phyloP scores from a whole-genome alignment of 371 early-diverging fungal genomes.

The Lichtheimia ramosa region DNA sequence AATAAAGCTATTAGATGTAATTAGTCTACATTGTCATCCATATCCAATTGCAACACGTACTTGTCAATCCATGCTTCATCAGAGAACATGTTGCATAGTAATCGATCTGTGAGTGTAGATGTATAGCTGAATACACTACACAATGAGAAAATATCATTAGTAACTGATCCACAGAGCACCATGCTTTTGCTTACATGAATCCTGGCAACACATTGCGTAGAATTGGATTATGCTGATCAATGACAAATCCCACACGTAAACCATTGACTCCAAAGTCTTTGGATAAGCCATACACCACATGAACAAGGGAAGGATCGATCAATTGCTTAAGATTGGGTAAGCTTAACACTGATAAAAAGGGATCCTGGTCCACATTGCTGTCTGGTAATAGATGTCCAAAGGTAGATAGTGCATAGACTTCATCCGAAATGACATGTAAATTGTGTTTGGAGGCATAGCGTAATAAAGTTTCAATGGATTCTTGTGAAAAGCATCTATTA shows the following conservation, averaged over 20 bases:
- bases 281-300: slow-evolving; percentile 77
- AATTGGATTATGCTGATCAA: slow-evolving; percentile 63
- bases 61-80: slow-evolving; percentile 60
- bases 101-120: slow-evolving; percentile 54
- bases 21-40: neutral
- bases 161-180: no score
- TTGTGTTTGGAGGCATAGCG: slow-evolving; percentile 60
- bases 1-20: slow-evolving; percentile 38
- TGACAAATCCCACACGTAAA: slow-evolving; percentile 62
- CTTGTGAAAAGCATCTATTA: slow-evolving; percentile 47
- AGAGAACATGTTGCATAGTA: slow-evolving; percentile 53
- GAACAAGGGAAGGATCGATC: slow-evolving; percentile 63
- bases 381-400: slow-evolving; percentile 37
- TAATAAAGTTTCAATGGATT: slow-evolving; percentile 55
- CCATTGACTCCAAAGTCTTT: slow-evolving; percentile 81
- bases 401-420: slow-evolving; percentile 79
- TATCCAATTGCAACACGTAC: slow-evolving; percentile 13
- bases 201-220: slow-evolving; percentile 36
- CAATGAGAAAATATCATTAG: neutral
- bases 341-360: slow-evolving; percentile 61
- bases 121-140: slow-evolving; percentile 54
- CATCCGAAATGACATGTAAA: slow-evolving; percentile 78
- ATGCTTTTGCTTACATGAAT: slow-evolving; percentile 29
- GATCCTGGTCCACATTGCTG: neutral
- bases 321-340: slow-evolving; percentile 50